Evolutionary conservation across 208 protist species (phyloP).

Genomic region (Naegleria fowleri): DNA sequence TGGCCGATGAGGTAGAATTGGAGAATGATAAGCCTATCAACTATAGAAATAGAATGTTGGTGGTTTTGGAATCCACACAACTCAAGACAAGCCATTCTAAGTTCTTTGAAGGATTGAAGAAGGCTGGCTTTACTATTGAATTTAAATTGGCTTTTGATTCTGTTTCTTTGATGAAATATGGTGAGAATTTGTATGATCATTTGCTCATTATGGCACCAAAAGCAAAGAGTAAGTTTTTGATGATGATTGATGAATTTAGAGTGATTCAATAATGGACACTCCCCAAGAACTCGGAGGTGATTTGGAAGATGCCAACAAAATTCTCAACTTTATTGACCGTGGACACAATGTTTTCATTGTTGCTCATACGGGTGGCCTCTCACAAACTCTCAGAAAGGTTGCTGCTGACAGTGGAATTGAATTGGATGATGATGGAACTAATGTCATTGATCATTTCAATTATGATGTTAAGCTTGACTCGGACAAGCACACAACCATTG

Average conservation of each 20-base stretch:
- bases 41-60: constrained; percentile 1
- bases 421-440: constrained; percentile 17
- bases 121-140: neutral
- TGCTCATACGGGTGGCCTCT: neutral
- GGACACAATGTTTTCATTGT: constrained; percentile 13
- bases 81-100: neutral
- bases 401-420: neutral
- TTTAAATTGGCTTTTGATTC: neutral
- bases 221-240: neutral
- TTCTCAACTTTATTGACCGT: neutral
- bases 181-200: constrained; percentile 1
- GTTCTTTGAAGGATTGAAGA: neutral
- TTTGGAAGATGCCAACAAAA: neutral
- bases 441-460: constrained; percentile 14
- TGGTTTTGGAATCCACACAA: neutral
- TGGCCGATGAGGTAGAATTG: neutral
- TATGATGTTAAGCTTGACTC: constrained; percentile 3
- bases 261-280: neutral
- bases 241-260: neutral
- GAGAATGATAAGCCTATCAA: neutral
- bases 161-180: neutral
- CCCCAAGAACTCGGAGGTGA: neutral
- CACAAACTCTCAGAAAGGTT: neutral
- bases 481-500: neutral
- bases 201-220: constrained; percentile 17